Base-by-base conservation (phyloP, 495 filamentous ascomycete genomes). In the Xylaria grammica region DNA sequence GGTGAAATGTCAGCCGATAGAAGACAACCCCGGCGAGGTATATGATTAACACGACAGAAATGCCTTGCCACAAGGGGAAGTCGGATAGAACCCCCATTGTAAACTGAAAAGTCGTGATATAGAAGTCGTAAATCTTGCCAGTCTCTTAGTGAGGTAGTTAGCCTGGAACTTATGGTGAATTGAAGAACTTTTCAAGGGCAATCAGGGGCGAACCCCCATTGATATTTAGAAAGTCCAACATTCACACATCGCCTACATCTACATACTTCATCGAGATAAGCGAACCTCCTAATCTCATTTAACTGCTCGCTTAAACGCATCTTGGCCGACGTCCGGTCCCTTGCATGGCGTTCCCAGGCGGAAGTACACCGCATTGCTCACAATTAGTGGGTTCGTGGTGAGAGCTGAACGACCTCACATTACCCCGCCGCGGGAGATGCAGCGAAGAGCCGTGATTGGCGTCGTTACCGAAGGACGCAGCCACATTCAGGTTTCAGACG, bases 1-100 rank as follows among this genome's bases (percentile, higher is more conserved):
- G 79, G 50, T 74, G 74, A 7, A 80, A 56, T 53, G 51, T 79
- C n/a, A 82, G 67, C 17, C 75, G 70, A 62, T 79, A 77, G 27
- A 80, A 65, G 17, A 55, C 52, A 11, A 68, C 22, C 5, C 45
- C 45, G 19, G 45, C 45, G 20, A 48, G 45, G 15, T 52, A 48
- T 19, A 48, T 24, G 4, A 24, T 5, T 3, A 3, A 22, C 6
- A 48, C 19, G 11, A 24, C 19, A 20, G 22, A 24, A 22, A 24
- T 5, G 3, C n/a, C 45, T 11, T 48, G 45, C 17, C 45, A 48
- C 4, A 15, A 20, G 45, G 19, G 45, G 4, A 24, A 19, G 15
- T 9, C 1, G 4, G 4, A 4, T 48, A 48, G 22, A 6, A 22
- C 11, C 6, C 11, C 45, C 45, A 48, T 48, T 15, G 5, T 24